Evolutionary conservation across 2,329 filamentous ascomycete genomes (phyloP).

Genomic region (Trichoderma breve): DNA sequence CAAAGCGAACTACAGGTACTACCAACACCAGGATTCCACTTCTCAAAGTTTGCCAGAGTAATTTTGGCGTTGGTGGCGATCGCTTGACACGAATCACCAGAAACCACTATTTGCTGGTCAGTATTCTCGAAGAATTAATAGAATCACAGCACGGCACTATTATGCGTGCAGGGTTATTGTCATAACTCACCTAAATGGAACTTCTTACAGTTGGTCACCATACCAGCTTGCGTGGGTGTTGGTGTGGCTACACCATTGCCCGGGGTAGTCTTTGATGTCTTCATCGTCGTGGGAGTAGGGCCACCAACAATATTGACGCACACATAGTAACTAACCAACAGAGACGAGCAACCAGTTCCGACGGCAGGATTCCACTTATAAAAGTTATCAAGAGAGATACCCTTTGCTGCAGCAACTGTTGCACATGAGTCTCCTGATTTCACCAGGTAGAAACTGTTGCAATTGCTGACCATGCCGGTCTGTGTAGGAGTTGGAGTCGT

Average conservation of each 20-base stretch:
- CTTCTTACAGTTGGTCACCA: constrained; percentile 25
- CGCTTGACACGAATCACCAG: constrained; percentile 20
- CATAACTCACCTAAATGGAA: constrained; percentile 21
- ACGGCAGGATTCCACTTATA: constrained; percentile 1
- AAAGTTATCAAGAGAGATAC: neutral
- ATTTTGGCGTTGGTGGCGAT: constrained; percentile 20
- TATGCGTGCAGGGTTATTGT: neutral
- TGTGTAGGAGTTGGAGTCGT: constrained; percentile 8
- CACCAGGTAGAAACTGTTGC: constrained; percentile 6
- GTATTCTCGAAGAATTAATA: neutral
- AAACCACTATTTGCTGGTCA: neutral
- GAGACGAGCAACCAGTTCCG: neutral
- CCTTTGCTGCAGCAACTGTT: neutral
- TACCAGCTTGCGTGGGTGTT: constrained; percentile 20
- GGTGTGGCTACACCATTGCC: constrained; percentile 8
- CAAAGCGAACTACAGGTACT: constrained; percentile 16
- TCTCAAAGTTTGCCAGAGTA: constrained; percentile 21
- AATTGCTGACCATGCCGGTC: constrained; percentile 15
- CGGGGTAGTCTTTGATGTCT: neutral
- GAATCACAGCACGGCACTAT: neutral
- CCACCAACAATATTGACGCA: neutral
- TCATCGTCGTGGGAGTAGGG: neutral
- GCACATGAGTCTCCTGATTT: neutral
- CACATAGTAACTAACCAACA: neutral
- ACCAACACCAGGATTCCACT: constrained; percentile 25